Evolutionary conservation across 305 asterid genomes (phyloP), one percentile per base, ranked within the genome.

Genomic region (Lippia alba): DNA sequence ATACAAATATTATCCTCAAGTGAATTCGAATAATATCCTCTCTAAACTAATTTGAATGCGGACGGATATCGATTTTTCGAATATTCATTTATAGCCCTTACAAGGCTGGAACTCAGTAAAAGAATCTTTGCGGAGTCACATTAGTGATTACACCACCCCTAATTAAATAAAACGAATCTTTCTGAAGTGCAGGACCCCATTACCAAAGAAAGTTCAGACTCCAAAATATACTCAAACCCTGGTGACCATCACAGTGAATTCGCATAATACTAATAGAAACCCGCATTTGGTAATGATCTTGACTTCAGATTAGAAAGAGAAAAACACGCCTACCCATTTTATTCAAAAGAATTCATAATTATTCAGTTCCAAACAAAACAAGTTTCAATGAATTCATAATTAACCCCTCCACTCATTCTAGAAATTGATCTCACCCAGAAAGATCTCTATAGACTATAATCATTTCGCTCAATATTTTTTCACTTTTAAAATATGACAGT

Each of bases 251-350:
- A 6, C 60, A 10, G 60, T 55, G 60, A 20, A 55, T 16, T 18
- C 8, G 32, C 12, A 17, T 16, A 10, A 53, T 53, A 16, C 8
- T 16, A 10, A 53, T 53, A 16, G 32, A 53, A 61, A 19, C 19
- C 34, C 55, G 2, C 36, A 41, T 11, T 5, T 11, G 15, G 54
- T 17, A 16, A 60, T 17, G 19, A 12, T 53, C 3, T 30, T 24
- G 44, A 44, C 32, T 41, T 56, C 41, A 19, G 51, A 32, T 0
- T 44, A 6, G 24, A 20, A 8, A 56, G 48, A 4, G 46, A 49
- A 73, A 61, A 34, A 73, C 66, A 34, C 55, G 66, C 72, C 46
- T 34, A 48, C 46, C 53, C 46, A 73, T 65, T n/a, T 73, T 33
- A 48, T 46, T 73, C 49, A 55, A 57, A 24, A 39, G 34, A 18